phyloP scores from a whole-genome alignment of 805 yeast genomes.

The Zygosaccharomyces bailii region DNA sequence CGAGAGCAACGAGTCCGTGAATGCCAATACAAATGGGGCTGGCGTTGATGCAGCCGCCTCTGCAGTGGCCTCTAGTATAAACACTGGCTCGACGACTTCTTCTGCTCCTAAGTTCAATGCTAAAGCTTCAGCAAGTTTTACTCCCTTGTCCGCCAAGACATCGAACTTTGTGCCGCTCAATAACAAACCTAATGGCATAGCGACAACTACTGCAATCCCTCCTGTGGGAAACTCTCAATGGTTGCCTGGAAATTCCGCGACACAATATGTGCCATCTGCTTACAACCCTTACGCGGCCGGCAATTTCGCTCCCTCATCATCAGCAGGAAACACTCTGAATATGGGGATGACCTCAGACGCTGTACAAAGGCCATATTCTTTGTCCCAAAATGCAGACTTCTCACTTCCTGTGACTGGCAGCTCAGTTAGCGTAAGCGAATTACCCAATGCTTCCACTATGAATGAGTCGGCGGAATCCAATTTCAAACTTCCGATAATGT shows the following conservation, averaged over 20 bases:
- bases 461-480: slow-evolving; percentile 10
- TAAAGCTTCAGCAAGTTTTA: slow-evolving; percentile 52
- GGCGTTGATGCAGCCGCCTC: slow-evolving; percentile 8
- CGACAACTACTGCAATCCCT: slow-evolving; percentile 6
- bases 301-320: slow-evolving; percentile 30
- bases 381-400: slow-evolving; percentile 7
- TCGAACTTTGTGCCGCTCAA: slow-evolving; percentile 6
- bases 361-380: neutral
- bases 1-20: slow-evolving; percentile 38
- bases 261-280: slow-evolving; percentile 22
- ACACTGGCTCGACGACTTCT: slow-evolving; percentile 12
- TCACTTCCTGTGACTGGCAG: slow-evolving; percentile 6
- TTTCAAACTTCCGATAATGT: slow-evolving; percentile 33
- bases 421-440: slow-evolving; percentile 6
- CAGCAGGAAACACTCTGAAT: slow-evolving; percentile 25
- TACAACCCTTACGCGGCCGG: slow-evolving; percentile 34
- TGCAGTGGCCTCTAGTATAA: neutral
- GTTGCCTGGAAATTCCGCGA: slow-evolving; percentile 8
- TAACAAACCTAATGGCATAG: slow-evolving; percentile 4
- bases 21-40: neutral
- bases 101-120: slow-evolving; percentile 45
- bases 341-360: slow-evolving; percentile 7
- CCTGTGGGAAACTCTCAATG: slow-evolving; percentile 4
- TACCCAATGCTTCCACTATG: slow-evolving; percentile 2
- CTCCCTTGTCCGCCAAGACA: slow-evolving; percentile 38